A percentile compares a stretch with the other conserved stretches of the same genome.
Evolutionary conservation across 2,329 filamentous ascomycete genomes (phyloP).

Genomic region (Trichoderma endophyticum): DNA sequence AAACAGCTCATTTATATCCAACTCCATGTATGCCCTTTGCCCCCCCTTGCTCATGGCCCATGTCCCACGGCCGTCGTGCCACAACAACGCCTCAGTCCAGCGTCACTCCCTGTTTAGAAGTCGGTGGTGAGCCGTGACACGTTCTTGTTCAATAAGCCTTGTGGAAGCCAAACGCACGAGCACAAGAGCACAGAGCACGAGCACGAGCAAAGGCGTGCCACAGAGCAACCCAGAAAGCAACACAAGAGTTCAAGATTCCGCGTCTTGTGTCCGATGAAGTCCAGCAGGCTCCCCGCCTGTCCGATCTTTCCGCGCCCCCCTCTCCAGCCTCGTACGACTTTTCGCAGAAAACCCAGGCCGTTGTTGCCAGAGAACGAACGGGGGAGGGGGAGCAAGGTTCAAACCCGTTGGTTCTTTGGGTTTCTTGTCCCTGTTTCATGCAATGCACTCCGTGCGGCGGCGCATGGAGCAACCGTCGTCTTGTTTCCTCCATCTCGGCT

Average conservation of each 20-base stretch:
- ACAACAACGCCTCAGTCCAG: neutral
- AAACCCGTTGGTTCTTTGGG: neutral
- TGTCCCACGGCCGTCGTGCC: neutral
- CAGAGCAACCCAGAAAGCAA: conserved; percentile 6
- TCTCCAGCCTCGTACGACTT: conserved; percentile 13
- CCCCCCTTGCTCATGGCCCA: neutral
- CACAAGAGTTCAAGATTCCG: conserved; percentile 15
- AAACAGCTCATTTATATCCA: neutral
- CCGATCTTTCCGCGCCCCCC: conserved; percentile 14
- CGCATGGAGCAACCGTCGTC: neutral
- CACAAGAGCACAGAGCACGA: neutral
- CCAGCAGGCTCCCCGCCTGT: conserved; percentile 19
- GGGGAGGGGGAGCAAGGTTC: neutral
- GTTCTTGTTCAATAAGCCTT: conserved; percentile 1
- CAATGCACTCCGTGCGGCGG: neutral
- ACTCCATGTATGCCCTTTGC: neutral
- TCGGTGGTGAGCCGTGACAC: neutral
- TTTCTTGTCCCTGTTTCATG: conserved; percentile 3
- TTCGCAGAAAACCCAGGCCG: neutral
- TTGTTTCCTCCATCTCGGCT: conserved; percentile 9
- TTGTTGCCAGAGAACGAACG: neutral
- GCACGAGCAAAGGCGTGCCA: neutral
- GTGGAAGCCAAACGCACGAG: neutral
- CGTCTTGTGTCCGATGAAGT: conserved; percentile 20
- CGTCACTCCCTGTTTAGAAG: neutral